Evolutionary conservation across 345 rosid species (phyloP).

Genomic region (Aquilaria sinensis): DNA sequence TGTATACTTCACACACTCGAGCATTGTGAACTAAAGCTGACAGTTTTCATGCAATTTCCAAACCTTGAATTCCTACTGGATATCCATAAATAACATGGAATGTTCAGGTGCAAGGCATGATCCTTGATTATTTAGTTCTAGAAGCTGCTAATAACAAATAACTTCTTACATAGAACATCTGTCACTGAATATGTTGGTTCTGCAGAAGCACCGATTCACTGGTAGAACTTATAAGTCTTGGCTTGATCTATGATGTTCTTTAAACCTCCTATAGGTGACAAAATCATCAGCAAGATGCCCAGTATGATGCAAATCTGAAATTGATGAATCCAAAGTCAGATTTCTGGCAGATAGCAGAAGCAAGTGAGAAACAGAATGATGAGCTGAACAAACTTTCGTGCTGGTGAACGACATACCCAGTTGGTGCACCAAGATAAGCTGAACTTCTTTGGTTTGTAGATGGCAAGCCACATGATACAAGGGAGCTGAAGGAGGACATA

Average conservation of each 20-base stretch:
- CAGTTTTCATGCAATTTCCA: no score
- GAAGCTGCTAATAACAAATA: no score
- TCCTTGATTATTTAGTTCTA: no score
- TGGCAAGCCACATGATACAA: conserved; percentile 67
- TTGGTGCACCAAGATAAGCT: conserved; percentile 64
- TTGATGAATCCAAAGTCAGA: neutral
- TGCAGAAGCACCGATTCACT: conserved; percentile 15
- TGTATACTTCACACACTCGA: no score
- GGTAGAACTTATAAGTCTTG: conserved; percentile 55
- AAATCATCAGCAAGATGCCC: conserved; percentile 49
- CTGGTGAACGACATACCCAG: conserved; percentile 41
- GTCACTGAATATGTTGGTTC: no score
- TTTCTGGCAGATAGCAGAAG: neutral
- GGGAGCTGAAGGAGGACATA: conserved; percentile 45
- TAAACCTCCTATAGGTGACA: conserved; percentile 79
- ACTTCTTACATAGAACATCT: no score
- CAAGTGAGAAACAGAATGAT: neutral
- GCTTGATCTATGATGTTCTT: conserved; percentile 56
- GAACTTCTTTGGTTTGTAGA: conserved; percentile 63
- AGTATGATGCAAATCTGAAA: conserved; percentile 67
- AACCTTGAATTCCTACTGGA: no score
- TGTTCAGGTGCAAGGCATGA: no score
- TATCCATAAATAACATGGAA: no score
- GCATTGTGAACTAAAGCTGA: no score
- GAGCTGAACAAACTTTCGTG: neutral